Evolutionary conservation across 2,329 filamentous ascomycete genomes (phyloP).

Genomic region (Mariannaea elegans): DNA sequence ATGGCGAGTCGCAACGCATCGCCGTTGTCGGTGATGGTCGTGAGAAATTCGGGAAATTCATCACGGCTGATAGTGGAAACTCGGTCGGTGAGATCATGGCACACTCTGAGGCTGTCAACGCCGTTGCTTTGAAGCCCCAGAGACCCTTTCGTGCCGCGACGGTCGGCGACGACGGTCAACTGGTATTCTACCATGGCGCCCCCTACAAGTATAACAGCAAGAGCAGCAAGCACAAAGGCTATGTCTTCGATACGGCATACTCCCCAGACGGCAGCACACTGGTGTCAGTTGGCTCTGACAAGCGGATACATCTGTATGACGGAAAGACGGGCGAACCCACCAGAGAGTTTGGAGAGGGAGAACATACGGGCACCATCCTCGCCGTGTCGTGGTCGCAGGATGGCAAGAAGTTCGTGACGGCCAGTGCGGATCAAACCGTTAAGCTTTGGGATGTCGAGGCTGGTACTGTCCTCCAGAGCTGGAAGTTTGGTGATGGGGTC

Average conservation of each 20-base stretch:
- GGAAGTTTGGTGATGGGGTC: slow-evolving; percentile 84
- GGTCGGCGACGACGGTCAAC: slow-evolving; percentile 85
- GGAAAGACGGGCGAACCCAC: slow-evolving; percentile 92
- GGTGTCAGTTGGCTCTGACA: slow-evolving; percentile 92
- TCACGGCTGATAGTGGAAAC: slow-evolving; percentile 95
- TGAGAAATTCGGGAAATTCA: slow-evolving; percentile 91
- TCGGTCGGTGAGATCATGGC: slow-evolving; percentile 93
- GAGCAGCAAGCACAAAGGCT: slow-evolving; percentile 83
- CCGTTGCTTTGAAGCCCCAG: slow-evolving; percentile 88
- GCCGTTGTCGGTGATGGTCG: slow-evolving; percentile 96
- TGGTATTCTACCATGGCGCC: slow-evolving; percentile 92
- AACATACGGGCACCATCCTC: slow-evolving; percentile 93
- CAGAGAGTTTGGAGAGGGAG: slow-evolving; percentile 79
- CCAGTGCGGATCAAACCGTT: slow-evolving; percentile 93
- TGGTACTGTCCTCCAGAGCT: slow-evolving; percentile 80
- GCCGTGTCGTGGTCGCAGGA: slow-evolving; percentile 90
- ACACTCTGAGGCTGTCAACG: slow-evolving; percentile 90
- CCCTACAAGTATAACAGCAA: slow-evolving; percentile 97
- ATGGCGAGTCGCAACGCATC: slow-evolving; percentile 94
- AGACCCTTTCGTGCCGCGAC: slow-evolving; percentile 92
- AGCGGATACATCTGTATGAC: slow-evolving; percentile 92
- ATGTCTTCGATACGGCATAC: slow-evolving; percentile 87
- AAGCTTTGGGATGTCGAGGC: slow-evolving; percentile 92
- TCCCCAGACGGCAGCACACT: slow-evolving; percentile 85
- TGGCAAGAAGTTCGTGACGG: slow-evolving; percentile 86